These are phyloP conservation scores for Paramecium primaurelia DNA, from an alignment of 73 alveolate species.

Conservation along the genomic window DNA sequence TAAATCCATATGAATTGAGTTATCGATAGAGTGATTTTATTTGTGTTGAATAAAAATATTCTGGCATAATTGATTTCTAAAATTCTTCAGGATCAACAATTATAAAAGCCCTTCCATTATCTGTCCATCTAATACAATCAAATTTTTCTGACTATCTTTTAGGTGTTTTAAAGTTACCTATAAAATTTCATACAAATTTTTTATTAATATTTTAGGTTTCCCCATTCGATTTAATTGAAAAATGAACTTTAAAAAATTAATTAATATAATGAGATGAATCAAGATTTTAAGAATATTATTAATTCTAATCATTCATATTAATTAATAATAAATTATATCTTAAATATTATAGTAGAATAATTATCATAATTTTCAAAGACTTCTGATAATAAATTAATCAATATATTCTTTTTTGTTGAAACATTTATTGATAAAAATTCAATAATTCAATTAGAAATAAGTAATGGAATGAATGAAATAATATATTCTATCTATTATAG, in stretches of 20 bases:
- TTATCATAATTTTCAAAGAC: neutral
- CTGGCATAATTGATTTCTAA: neutral
- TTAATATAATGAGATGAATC: neutral
- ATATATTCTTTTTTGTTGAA: no score
- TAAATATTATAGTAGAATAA: neutral
- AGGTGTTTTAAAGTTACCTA: neutral
- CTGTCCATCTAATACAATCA: neutral
- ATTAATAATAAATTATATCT: neutral
- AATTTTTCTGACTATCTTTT: neutral
- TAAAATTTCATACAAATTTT: neutral
- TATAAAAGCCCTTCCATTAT: neutral
- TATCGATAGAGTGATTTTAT: neutral
- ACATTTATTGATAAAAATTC: no score
- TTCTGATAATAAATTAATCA: no score
- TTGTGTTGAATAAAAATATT: neutral
- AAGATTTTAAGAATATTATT: neutral
- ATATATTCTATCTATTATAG: no score
- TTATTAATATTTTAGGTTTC: constrained; percentile 1
- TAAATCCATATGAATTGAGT: neutral
- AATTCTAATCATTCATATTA: neutral
- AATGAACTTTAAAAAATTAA: neutral
- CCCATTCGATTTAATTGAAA: neutral
- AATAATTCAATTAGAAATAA: no score
- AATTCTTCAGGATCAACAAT: neutral
- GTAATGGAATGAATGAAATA: no score